Base-by-base conservation (phyloP, 2,329 filamentous ascomycete genomes). In the Zasmidium cellare region DNA sequence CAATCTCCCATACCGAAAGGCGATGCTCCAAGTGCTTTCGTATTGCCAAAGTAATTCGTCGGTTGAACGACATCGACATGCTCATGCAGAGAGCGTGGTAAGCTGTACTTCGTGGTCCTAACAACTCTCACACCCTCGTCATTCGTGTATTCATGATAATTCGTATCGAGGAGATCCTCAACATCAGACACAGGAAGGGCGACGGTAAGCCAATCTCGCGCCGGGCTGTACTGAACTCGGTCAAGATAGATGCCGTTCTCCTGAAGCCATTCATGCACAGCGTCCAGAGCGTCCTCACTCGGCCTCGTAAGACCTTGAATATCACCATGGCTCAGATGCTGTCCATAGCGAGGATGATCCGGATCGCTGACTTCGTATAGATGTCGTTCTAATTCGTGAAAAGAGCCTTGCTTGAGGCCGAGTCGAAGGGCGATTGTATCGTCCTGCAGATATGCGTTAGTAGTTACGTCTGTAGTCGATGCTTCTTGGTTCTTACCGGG, bases 281-380 rank as follows among this genome's bases (percentile, higher is more conserved):
- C 76, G 28, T 76, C 68, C 16, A 79, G 77, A 2, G 81, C 79
- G n/a, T 79, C 75, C 1, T 74, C 68, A 5, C 77, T 72, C 0
- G 86, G 84, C 79, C 81, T 50, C 85, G 74, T 58, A 82, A 76
- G 1, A 75, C 74, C 38, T 80, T 80, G 46, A 87, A 46, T 85
- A 78, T 25, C 81, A 80, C 58, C 80, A 83, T 72, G 88, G 0
- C 56, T 56, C 41, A 63, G 73, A 67, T 88, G 84, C 64, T 81
- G 76, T 25, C 87, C 86, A 68, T 89, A 89, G 20, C 75, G 77
- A 1, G 77, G 72, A 64, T 87, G 80, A 28, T 77, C 78, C 1
- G 87, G 87, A 1, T 83, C 84, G 1, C 87, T 87, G 31, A 89
- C 77, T 51, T 86, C 82, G 56, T 86, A 77, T 6, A 87, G 79